Conservation (phyloP, 2,329 filamentous ascomycete genomes). For the Tolypocladium amazonense region DNA sequence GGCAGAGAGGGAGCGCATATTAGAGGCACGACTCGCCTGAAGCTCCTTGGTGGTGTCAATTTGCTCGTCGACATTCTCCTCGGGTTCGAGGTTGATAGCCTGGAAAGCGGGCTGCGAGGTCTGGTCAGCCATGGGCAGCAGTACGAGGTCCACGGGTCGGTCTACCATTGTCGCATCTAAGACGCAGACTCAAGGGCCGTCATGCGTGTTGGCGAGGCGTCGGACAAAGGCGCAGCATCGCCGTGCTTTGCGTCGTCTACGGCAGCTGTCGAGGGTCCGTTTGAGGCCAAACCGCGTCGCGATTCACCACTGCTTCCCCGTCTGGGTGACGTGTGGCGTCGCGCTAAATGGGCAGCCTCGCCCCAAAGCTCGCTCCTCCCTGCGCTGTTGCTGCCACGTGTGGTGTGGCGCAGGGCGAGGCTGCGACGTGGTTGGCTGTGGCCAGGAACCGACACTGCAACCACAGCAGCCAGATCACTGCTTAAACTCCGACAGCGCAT, state of each 20-base stretch:
- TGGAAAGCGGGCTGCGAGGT: constrained; percentile 54
- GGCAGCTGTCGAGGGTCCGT: neutral
- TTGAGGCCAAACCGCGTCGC: neutral
- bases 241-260: neutral
- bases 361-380: neutral
- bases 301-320: neutral
- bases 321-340: neutral
- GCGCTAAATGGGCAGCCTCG: neutral
- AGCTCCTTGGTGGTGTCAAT: constrained; percentile 92
- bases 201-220: neutral
- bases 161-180: constrained; percentile 1
- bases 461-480: neutral
- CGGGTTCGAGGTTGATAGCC: constrained; percentile 87
- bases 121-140: neutral
- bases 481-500: neutral
- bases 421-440: neutral
- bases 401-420: neutral
- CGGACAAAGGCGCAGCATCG: neutral
- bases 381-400: neutral
- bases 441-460: neutral
- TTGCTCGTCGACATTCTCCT: constrained; percentile 83
- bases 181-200: neutral
- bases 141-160: neutral
- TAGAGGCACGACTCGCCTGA: constrained; percentile 38
- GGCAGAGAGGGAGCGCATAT: accelerated